phyloP scores from a whole-genome alignment of 2,329 filamentous ascomycete species.

The Aspergillus texensis region DNA sequence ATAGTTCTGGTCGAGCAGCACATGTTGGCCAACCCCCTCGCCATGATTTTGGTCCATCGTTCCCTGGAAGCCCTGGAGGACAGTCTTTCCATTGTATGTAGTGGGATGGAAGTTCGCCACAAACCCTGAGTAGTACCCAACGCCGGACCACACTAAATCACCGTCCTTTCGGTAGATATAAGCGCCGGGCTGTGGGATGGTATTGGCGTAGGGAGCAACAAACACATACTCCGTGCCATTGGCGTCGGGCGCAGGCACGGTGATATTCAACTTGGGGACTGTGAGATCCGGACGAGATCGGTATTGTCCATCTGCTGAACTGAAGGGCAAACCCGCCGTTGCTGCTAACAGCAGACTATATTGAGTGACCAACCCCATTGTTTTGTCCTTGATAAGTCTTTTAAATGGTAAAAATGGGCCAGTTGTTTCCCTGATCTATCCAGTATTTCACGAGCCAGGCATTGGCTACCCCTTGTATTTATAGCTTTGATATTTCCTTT shows the following conservation, averaged over 20 bases:
- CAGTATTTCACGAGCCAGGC: neutral
- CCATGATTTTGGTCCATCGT: constrained; percentile 51
- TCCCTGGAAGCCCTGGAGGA: constrained; percentile 57
- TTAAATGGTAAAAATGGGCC: neutral
- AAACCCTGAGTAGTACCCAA: constrained; percentile 53
- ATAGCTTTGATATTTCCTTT: neutral
- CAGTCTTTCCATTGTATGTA: constrained; percentile 50
- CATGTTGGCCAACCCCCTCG: constrained; percentile 55
- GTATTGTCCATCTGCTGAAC: neutral
- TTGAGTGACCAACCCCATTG: neutral
- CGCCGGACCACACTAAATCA: constrained; percentile 58
- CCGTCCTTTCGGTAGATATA: constrained; percentile 58
- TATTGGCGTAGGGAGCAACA: constrained; percentile 30
- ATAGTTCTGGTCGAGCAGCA: constrained; percentile 55
- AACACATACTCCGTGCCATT: constrained; percentile 35
- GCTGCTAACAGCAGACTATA: neutral
- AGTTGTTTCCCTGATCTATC: too few relatives aligned
- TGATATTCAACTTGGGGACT: constrained; percentile 26
- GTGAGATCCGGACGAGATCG: constrained; percentile 10
- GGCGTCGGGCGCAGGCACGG: constrained; percentile 26
- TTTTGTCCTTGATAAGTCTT: neutral
- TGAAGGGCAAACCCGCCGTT: neutral
- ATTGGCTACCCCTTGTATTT: neutral
- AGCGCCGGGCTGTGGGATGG: constrained; percentile 51
- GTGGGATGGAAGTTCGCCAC: constrained; percentile 52